phyloP scores from a whole-genome alignment of 192 early-diverging fungal genomes.

The Funneliformis geosporum region DNA sequence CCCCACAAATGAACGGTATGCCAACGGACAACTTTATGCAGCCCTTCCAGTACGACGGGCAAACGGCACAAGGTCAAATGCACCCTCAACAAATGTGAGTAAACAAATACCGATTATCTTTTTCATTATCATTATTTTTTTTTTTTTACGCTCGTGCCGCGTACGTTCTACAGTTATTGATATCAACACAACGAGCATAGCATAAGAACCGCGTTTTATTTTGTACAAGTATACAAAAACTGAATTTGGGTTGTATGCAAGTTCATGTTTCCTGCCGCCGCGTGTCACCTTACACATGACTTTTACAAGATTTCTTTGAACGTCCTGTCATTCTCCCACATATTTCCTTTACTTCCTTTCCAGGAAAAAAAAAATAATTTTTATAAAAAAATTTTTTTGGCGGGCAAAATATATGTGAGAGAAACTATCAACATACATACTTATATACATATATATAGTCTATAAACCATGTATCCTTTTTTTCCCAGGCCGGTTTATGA shows the following conservation, averaged over 20 bases:
- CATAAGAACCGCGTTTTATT: conserved; percentile 14
- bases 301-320: not conserved
- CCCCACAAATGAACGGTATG: conserved; percentile 30
- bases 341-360: not conserved
- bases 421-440: not conserved
- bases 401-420: not conserved
- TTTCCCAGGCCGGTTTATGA: conserved; percentile 17
- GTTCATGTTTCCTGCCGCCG: conserved; percentile 15
- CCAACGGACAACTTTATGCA: conserved; percentile 27
- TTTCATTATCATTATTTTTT: not conserved
- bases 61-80: conserved; percentile 13
- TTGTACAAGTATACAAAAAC: conserved; percentile 11
- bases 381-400: not conserved
- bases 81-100: conserved; percentile 28
- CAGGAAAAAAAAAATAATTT: not conserved
- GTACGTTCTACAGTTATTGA: conserved; percentile 11
- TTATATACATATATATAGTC: not conserved
- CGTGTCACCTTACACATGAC: conserved; percentile 28
- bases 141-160: not conserved
- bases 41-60: conserved; percentile 16
- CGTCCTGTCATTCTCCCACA: not conserved
- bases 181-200: conserved; percentile 15
- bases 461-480: not conserved
- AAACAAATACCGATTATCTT: not conserved
- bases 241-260: conserved; percentile 19